Conservation (phyloP, 306 rosid species). For the Gastrolobium villosum region DNA sequence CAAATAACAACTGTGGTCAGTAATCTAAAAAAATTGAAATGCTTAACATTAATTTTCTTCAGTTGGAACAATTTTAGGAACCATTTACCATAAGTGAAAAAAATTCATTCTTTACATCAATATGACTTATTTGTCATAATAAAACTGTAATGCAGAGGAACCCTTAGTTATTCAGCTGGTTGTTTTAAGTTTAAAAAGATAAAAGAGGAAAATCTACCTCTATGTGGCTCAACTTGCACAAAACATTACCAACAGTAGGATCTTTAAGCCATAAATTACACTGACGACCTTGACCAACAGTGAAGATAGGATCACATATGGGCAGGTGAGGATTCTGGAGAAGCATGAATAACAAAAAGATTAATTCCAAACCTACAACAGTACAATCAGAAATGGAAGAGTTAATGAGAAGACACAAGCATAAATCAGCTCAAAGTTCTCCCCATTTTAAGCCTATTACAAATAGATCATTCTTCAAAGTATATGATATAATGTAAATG, state of each 20-base stretch:
- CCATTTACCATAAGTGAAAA: slow-evolving; percentile 24
- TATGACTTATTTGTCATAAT: slow-evolving; percentile 6
- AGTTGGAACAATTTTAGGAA: neutral
- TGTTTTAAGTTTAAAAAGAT: slow-evolving; percentile 36
- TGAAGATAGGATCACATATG: slow-evolving; percentile 66
- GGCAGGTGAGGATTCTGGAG: slow-evolving; percentile 79
- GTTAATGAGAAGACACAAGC: slow-evolving; percentile 31
- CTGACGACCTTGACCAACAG: slow-evolving; percentile 83
- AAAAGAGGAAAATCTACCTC: slow-evolving; percentile 64
- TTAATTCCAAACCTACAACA: slow-evolving; percentile 45
- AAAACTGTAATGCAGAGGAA: slow-evolving; percentile 26
- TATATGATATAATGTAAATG: neutral
- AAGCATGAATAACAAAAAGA: slow-evolving; percentile 52
- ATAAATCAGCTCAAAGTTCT: slow-evolving; percentile 22
- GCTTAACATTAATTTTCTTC: slow-evolving; percentile 31
- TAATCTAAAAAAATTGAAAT: slow-evolving; percentile 15
- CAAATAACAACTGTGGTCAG: slow-evolving; percentile 50
- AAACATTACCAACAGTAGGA: slow-evolving; percentile 63
- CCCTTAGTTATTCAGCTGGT: slow-evolving; percentile 11
- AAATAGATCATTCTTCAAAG: slow-evolving; percentile 6
- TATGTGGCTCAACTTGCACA: slow-evolving; percentile 83
- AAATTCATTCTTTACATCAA: neutral
- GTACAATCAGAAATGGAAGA: slow-evolving; percentile 36
- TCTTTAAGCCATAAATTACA: slow-evolving; percentile 84
- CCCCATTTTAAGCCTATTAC: slow-evolving; percentile 23